Conservation (phyloP, 2,329 filamentous ascomycete species). For the Ploettnerulaceae sp. region DNA sequence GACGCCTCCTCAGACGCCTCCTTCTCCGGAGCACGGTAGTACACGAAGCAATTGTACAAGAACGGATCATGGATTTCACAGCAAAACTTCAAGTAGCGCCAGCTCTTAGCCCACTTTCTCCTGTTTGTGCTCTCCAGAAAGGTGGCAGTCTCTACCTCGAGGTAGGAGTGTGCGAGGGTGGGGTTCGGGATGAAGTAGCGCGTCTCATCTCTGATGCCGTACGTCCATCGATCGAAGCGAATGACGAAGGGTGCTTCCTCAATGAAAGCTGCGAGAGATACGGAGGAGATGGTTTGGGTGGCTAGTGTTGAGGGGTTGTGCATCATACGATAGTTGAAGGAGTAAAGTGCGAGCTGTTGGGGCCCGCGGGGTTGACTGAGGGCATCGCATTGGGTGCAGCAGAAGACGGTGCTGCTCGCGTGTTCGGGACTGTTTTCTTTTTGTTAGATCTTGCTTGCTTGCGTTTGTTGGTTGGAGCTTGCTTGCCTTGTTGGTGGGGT, state of each 20-base stretch:
- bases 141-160: neutral
- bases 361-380: neutral
- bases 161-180: neutral
- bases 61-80: constrained; percentile 5
- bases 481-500: neutral
- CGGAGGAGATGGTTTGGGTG: neutral
- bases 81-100: constrained; percentile 9
- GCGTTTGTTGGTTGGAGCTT: neutral
- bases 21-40: no score
- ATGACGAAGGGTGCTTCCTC: constrained; percentile 1
- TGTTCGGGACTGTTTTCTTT: neutral
- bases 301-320: neutral
- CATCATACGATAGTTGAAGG: constrained; percentile 1
- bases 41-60: constrained; percentile 4
- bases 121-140: neutral
- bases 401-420: neutral
- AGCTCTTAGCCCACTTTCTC: neutral
- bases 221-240: constrained; percentile 2
- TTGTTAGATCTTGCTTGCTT: neutral
- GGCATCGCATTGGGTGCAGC: neutral
- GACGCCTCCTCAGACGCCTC: neutral
- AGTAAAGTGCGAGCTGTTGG: neutral
- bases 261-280: neutral
- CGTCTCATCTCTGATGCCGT: neutral
- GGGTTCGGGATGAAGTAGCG: constrained; percentile 1